Evolutionary conservation across 768 basidiomycete species (phyloP), one percentile per base, ranked within the genome.

Genomic region (Kwoniella dejecticola): DNA sequence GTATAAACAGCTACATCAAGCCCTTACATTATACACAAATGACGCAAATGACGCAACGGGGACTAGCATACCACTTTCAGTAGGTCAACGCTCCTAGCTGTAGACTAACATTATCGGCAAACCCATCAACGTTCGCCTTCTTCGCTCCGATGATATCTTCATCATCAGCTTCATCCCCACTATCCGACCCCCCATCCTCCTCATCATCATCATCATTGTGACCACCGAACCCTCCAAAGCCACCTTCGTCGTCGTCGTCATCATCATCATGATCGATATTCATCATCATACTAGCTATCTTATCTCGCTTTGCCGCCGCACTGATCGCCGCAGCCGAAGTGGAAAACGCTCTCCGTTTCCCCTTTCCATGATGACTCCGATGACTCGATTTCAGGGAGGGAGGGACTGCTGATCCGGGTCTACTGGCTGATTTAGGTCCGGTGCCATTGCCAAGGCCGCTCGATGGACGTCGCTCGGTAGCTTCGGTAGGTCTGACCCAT

Each of bases 401-500:
- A 17, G 31, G 6, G 45, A 2, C 17, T 45, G 8, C n/a, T 47
- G 7, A 11, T 36, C 46, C 24, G 3, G 33, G 15, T 36, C 15
- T 36, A n/a, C n/a, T n/a, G n/a, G n/a, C n/a, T 36, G 33, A 36
- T 36, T 36, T 36, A 36, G 33, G 7, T 36, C 15, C 15, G 33
- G 33, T n/a, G n/a, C n/a, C n/a, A n/a, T n/a, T n/a, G n/a, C n/a
- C n/a, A n/a, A n/a, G n/a, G n/a, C n/a, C n/a, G 11, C 38, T 24
- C 7, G 46, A 13, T 13, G 10, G 19, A 13, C 19, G 30, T 30
- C 36, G 17, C 31, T 40, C 55, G 41, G 19, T 38, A n/a, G 45
- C 24, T 36, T 60, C 58, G 1, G 52, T 62, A 21, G 52, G 52
- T 40, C 76, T 76, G 50, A 77, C 67, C 87, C 88, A 88, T 26